phyloP scores from a whole-genome alignment of 2,329 filamentous ascomycete species.

The Cladosporium velox region DNA sequence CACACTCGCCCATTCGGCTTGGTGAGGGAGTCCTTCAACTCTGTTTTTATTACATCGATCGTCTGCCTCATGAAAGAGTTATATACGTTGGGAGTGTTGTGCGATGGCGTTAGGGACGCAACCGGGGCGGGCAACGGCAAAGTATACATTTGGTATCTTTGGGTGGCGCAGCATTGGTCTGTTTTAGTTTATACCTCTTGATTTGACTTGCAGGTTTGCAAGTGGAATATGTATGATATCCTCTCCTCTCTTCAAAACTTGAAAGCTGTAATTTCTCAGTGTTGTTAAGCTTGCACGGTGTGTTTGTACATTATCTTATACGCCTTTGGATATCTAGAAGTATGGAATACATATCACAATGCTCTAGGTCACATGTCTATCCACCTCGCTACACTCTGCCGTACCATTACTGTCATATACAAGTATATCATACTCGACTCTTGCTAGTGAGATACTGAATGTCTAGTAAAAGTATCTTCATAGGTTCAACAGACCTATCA shows the following conservation, averaged over 20 bases:
- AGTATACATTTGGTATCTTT: not conserved
- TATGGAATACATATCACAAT: too few species aligned
- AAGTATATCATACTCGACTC: too few species aligned
- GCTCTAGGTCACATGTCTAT: too few species aligned
- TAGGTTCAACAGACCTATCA: too few species aligned
- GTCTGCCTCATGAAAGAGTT: not conserved
- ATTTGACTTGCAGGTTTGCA: not conserved
- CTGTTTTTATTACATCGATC: not conserved
- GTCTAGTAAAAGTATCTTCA: not conserved
- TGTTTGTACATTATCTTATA: too few species aligned
- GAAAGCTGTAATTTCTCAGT: not conserved
- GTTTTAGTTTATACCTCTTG: not conserved
- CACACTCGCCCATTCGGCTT: constrained; percentile 10
- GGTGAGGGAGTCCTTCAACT: constrained; percentile 13
- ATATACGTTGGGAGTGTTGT: not conserved
- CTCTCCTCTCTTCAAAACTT: constrained; percentile 7
- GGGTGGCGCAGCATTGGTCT: not conserved
- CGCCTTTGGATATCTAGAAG: too few species aligned
- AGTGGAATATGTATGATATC: constrained; percentile 7
- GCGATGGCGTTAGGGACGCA: not conserved
- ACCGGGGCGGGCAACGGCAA: not conserved
- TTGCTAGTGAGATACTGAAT: too few species aligned
- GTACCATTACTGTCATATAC: too few species aligned
- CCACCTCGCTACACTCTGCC: too few species aligned
- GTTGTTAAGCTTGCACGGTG: not conserved